Evolutionary conservation across 108 stramenopile genomes (phyloP).

Genomic region (Schizochytrium sp.): DNA sequence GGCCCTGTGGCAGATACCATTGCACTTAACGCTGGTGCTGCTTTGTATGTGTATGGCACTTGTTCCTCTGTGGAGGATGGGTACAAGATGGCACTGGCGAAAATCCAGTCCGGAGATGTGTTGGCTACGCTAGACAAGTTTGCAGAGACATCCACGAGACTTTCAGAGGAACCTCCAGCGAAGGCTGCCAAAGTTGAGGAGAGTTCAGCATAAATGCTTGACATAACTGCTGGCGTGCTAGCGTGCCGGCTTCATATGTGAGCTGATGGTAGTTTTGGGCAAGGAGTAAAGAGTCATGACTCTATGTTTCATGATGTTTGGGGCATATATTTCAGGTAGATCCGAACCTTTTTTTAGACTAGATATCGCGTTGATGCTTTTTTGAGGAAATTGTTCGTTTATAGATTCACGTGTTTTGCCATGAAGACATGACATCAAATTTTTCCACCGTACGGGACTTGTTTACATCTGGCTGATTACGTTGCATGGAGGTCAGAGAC

Average conservation of each 20-base stretch:
- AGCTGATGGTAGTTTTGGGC: too few relatives aligned
- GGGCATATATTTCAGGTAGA: too few relatives aligned
- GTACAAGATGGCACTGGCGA: background rate
- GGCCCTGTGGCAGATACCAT: constrained; percentile 92
- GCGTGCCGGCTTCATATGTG: background rate
- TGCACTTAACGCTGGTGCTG: constrained; percentile 95
- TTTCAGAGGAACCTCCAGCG: background rate
- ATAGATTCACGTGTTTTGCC: too few relatives aligned
- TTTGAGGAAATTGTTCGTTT: too few relatives aligned
- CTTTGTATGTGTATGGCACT: constrained; percentile 94
- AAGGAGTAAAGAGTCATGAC: too few relatives aligned
- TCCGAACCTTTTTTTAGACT: too few relatives aligned
- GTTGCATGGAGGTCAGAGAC: too few relatives aligned
- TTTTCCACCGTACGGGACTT: too few relatives aligned
- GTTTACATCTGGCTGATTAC: too few relatives aligned
- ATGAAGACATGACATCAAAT: too few relatives aligned
- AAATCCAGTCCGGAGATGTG: constrained; percentile 49
- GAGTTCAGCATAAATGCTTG: background rate
- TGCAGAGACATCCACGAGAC: constrained; percentile 24
- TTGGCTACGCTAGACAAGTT: constrained; percentile 37
- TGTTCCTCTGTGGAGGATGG: constrained; percentile 88
- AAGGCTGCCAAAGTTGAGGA: background rate
- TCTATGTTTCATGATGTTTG: too few relatives aligned
- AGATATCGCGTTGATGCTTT: too few relatives aligned
- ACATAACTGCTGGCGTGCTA: background rate